A percentile compares a stretch with the other conserved stretches of the same genome.
These are phyloP conservation scores for Boehmeria nivea DNA, from an alignment of 306 rosid genomes.

Conservation along the genomic window DNA sequence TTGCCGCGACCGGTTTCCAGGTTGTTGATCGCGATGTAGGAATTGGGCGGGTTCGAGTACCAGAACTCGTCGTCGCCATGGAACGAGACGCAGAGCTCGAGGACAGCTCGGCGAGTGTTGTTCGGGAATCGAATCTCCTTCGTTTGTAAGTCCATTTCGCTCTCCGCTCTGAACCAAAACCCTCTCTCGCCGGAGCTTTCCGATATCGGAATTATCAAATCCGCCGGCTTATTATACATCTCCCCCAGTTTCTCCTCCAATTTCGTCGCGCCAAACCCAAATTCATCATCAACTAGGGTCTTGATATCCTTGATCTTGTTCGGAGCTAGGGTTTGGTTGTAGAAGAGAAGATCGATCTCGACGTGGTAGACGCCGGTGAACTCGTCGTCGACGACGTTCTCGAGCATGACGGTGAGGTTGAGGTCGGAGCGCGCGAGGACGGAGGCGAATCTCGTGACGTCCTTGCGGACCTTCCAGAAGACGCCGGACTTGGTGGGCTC, in stretches of 20 bases:
- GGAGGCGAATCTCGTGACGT: slow-evolving; percentile 62
- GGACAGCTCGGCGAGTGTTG: slow-evolving; percentile 47
- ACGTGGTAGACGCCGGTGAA: slow-evolving; percentile 69
- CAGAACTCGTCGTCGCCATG: slow-evolving; percentile 90
- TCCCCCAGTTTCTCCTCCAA: too few relatives aligned
- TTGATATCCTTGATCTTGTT: too few relatives aligned
- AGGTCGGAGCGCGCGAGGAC: slow-evolving; percentile 33
- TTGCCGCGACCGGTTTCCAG: slow-evolving; percentile 55
- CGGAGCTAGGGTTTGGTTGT: slow-evolving; percentile 11
- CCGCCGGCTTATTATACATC: slow-evolving; percentile 25
- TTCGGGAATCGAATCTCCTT: slow-evolving; percentile 43
- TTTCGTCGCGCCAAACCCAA: slow-evolving; percentile 3
- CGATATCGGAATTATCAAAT: slow-evolving; percentile 68
- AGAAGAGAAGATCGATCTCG: slow-evolving; percentile 39
- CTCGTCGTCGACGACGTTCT: slow-evolving; percentile 42
- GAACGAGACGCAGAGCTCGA: slow-evolving; percentile 64
- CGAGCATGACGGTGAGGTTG: slow-evolving; percentile 71
- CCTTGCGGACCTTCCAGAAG: slow-evolving; percentile 74
- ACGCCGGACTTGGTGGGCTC: slow-evolving; percentile 46
- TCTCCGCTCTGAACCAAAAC: slow-evolving; percentile 63
- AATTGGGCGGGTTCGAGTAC: slow-evolving; percentile 74
- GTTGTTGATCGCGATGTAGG: slow-evolving; percentile 48
- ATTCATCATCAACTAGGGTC: too few relatives aligned
- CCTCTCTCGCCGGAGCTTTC: slow-evolving; percentile 44
- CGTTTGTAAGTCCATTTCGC: slow-evolving; percentile 26